Evolutionary conservation across 2,329 filamentous ascomycete species (phyloP).

Genomic region (Xylaria sp.): DNA sequence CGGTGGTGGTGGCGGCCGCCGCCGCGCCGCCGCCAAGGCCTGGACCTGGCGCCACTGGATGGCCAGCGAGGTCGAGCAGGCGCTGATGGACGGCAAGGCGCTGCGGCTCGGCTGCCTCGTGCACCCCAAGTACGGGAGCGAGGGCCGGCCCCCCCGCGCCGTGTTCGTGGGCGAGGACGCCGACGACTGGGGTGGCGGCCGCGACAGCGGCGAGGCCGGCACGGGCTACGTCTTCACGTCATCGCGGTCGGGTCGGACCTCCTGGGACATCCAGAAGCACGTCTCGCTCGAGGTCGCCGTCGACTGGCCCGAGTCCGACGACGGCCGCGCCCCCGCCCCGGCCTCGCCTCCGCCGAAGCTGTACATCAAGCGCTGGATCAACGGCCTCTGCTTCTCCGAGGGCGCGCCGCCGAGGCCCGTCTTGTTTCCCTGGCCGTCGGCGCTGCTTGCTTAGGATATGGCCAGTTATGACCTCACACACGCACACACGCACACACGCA

Average conservation of each 20-base stretch:
- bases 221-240: constrained; percentile 33
- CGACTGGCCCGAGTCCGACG: constrained; percentile 23
- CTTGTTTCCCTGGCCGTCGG: constrained; percentile 34
- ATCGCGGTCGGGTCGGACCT: constrained; percentile 3
- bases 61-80: constrained; percentile 29
- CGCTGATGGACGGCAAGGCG: constrained; percentile 30
- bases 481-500: too few species aligned
- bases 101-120: constrained; percentile 31
- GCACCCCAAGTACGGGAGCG: constrained; percentile 10
- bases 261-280: constrained; percentile 23
- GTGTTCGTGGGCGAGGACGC: constrained; percentile 28
- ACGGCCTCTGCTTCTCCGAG: constrained; percentile 34
- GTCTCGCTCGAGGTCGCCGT: constrained; percentile 35
- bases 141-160: constrained; percentile 22
- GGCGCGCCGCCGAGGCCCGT: constrained; percentile 20
- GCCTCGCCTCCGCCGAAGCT: constrained; percentile 22
- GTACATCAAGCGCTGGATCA: constrained; percentile 35
- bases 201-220: too few species aligned
- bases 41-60: constrained; percentile 31
- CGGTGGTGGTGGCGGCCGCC: too few species aligned
- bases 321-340: neutral
- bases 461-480: too few species aligned
- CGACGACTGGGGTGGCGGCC: constrained; percentile 21
- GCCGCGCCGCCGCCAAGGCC: constrained; percentile 11
- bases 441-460: constrained; percentile 23